Conservation (phyloP, 1,139 yeast genomes). For the Lodderomyces jiufengensis region DNA sequence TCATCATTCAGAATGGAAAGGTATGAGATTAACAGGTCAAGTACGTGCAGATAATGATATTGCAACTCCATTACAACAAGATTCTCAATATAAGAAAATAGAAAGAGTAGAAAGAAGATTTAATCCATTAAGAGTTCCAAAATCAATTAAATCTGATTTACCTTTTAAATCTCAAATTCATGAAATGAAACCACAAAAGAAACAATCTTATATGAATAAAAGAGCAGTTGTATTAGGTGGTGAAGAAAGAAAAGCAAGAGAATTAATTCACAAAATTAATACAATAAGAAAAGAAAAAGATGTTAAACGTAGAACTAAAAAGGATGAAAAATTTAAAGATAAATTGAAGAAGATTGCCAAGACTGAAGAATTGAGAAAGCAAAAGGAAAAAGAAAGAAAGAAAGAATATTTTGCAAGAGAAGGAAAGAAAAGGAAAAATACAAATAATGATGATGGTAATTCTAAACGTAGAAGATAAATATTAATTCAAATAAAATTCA, state of each 20-base stretch:
- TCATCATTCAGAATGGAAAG: constrained; percentile 86
- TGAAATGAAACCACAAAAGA: constrained; percentile 84
- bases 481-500: no score
- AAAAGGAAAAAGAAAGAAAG: constrained; percentile 80
- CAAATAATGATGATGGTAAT: constrained; percentile 34
- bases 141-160: constrained; percentile 64
- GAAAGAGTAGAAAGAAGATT: constrained; percentile 86
- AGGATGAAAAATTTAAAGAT: constrained; percentile 71
- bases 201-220: constrained; percentile 78
- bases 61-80: constrained; percentile 65
- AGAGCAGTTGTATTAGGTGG: constrained; percentile 92
- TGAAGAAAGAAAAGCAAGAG: constrained; percentile 91
- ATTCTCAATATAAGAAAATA: constrained; percentile 69
- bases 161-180: constrained; percentile 92
- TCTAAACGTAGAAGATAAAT: no score
- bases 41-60: constrained; percentile 76
- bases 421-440: constrained; percentile 62
- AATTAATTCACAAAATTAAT: constrained; percentile 80
- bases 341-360: constrained; percentile 73
- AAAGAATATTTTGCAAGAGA: constrained; percentile 78
- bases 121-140: constrained; percentile 85
- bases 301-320: constrained; percentile 69
- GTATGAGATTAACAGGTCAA: constrained; percentile 93
- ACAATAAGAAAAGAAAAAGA: constrained; percentile 87
- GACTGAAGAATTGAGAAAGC: constrained; percentile 64